Evolutionary conservation across 305 asterid genomes (phyloP).

Genomic region (Nicotiana rustica): DNA sequence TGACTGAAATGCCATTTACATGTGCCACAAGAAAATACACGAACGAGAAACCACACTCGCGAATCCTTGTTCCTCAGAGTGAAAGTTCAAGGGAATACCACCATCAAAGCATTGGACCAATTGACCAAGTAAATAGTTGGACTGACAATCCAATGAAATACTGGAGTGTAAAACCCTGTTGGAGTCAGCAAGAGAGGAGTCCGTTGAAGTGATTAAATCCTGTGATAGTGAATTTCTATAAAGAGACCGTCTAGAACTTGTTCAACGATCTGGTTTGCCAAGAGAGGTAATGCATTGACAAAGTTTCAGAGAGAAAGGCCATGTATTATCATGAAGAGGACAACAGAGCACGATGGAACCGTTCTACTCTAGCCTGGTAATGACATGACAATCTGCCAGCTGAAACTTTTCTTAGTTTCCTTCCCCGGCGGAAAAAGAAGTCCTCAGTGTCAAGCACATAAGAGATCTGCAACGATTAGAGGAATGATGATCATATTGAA

Average conservation of each 20-base stretch:
- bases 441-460: conserved; percentile 97
- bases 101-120: neutral
- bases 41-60: conserved; percentile 1
- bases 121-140: neutral
- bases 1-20: conserved; percentile 39
- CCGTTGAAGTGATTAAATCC: conserved; percentile 20
- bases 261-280: conserved; percentile 13
- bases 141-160: conserved; percentile 5
- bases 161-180: conserved; percentile 21
- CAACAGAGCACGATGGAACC: conserved; percentile 57
- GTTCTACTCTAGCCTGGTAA: conserved; percentile 52
- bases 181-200: conserved; percentile 5
- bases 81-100: conserved; percentile 14
- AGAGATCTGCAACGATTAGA: conserved; percentile 64
- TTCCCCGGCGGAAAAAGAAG: conserved; percentile 72
- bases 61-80: conserved; percentile 19
- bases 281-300: conserved; percentile 5
- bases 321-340: conserved; percentile 48
- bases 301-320: neutral
- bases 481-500: neutral
- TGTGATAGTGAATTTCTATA: neutral
- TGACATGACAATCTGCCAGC: conserved; percentile 42
- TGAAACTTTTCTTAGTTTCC: conserved; percentile 54
- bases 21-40: conserved; percentile 39
- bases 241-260: neutral